Base-by-base conservation (phyloP, 495 filamentous ascomycete genomes). In the Talaromyces wortmannii region DNA sequence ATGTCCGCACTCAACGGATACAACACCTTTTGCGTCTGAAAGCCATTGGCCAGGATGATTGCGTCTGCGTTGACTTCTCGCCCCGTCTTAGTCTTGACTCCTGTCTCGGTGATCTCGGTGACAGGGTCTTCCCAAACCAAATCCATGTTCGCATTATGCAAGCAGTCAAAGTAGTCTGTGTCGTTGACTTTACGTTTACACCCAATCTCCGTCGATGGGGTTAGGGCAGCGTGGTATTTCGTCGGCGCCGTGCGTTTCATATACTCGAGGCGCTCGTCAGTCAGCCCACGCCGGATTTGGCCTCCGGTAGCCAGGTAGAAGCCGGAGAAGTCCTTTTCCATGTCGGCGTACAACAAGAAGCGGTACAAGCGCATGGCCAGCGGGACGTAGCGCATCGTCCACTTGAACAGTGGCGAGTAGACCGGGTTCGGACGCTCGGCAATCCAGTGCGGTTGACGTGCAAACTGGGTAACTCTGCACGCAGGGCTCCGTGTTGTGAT, bases 181-280 rank as follows among this genome's bases (percentile, higher is more conserved):
- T 83, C 79, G 53, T 74, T 70, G 45, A 84, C 67, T 18, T 72
- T 59, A 31, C 74, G 61, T 51, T 81, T 81, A 61, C 78, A 81
- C 6, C 72, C 74, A 18, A 81, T 65, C 7, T 68, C 68, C 73
- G 53, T 79, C 64, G 13, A 3, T 63, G 78, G 79, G 4, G 71
- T 71, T 6, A 83, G 52, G 0, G 78, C 70, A 23, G 78, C 69
- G 58, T 78, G 78, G 55, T 82, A 82, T 58, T 76, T 73, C 48
- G 67, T 60, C 0, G 79, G 78, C 7, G 68, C 69, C 5, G 61
- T 71, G 17, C 55, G 61, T 49, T 72, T 68, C 59, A 82, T 67
- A 48, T 76, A 70, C 16, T 56, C 50, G 15, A 75, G 36, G 2
- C 69, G 49, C 36, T 61, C 46, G 5, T 64, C 53, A 45, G 73